Conservation (phyloP, 345 rosid genomes). For the Eucalyptus melliodora region DNA sequence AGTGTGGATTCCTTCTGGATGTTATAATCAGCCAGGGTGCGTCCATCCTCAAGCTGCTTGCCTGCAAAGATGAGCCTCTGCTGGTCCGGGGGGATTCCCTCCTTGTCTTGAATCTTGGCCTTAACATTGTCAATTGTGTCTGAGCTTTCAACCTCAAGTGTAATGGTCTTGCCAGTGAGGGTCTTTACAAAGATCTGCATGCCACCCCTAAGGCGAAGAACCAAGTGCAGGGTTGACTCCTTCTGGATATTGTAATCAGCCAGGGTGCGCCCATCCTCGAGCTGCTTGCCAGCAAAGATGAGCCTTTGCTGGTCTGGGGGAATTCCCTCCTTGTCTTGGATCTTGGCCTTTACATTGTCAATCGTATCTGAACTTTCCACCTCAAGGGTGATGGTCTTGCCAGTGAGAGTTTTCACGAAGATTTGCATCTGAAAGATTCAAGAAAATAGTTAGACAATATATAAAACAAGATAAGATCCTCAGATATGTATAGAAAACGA, state of each 20-base stretch:
- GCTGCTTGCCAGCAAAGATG: conserved; percentile 33
- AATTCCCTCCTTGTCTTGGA: conserved; percentile 38
- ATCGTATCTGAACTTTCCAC: conserved; percentile 27
- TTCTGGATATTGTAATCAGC: conserved; percentile 37
- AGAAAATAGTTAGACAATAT: background rate
- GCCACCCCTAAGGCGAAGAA: conserved; percentile 23
- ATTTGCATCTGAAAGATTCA: background rate
- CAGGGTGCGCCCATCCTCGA: conserved; percentile 29
- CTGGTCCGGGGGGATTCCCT: conserved; percentile 38
- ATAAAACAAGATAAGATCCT: background rate
- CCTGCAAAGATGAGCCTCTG: conserved; percentile 37
- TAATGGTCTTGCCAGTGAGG: conserved; percentile 23
- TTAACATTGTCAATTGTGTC: conserved; percentile 39
- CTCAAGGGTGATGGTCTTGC: conserved; percentile 29
- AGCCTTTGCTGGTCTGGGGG: conserved; percentile 41
- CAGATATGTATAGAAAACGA: background rate
- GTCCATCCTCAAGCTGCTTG: conserved; percentile 37
- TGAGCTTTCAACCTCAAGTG: conserved; percentile 31
- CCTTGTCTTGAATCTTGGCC: conserved; percentile 40
- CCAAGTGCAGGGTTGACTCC: conserved; percentile 28
- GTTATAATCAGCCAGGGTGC: conserved; percentile 36
- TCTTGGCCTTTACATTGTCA: conserved; percentile 28
- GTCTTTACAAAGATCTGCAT: conserved; percentile 33
- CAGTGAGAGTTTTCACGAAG: background rate
- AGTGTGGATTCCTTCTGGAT: conserved; percentile 44